These are phyloP conservation scores for Fusarium avenaceum DNA, from an alignment of 2,329 filamentous ascomycete genomes.

Conservation along the genomic window DNA sequence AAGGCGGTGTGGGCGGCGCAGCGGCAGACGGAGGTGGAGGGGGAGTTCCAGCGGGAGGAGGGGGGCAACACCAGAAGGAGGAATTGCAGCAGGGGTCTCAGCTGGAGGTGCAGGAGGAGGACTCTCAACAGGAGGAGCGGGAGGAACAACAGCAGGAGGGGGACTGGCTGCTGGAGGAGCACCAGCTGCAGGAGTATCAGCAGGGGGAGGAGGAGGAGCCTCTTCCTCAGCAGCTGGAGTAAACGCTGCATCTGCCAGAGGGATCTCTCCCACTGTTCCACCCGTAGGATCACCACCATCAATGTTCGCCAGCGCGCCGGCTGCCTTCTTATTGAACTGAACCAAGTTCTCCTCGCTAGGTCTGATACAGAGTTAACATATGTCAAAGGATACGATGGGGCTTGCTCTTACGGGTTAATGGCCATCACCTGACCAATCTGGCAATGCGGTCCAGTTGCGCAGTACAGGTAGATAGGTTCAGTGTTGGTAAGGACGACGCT, in stretches of 20 bases:
- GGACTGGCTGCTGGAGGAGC: neutral
- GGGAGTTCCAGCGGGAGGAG: no score
- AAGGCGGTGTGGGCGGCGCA: no score
- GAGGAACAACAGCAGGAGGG: no score
- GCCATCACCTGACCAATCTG: conserved; percentile 65
- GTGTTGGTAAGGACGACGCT: conserved; percentile 61
- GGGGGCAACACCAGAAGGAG: no score
- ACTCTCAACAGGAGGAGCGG: no score
- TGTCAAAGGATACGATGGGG: accelerated
- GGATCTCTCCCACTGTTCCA: conserved; percentile 42
- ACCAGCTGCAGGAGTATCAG: neutral
- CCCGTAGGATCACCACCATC: conserved; percentile 40
- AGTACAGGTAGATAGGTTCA: conserved; percentile 65
- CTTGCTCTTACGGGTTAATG: conserved; percentile 59
- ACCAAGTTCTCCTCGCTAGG: conserved; percentile 40
- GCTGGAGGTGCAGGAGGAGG: neutral
- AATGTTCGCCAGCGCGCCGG: conserved; percentile 37
- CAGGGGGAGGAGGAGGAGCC: conserved; percentile 19
- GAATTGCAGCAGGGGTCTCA: neutral
- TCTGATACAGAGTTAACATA: conserved; percentile 1
- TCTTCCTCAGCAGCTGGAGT: conserved; percentile 32
- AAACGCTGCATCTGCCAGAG: conserved; percentile 41
- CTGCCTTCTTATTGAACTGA: conserved; percentile 37
- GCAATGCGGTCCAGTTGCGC: conserved; percentile 63
- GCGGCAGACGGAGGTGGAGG: no score